Conservation (phyloP, 805 yeast species). For the Cephaloascus fragrans region DNA sequence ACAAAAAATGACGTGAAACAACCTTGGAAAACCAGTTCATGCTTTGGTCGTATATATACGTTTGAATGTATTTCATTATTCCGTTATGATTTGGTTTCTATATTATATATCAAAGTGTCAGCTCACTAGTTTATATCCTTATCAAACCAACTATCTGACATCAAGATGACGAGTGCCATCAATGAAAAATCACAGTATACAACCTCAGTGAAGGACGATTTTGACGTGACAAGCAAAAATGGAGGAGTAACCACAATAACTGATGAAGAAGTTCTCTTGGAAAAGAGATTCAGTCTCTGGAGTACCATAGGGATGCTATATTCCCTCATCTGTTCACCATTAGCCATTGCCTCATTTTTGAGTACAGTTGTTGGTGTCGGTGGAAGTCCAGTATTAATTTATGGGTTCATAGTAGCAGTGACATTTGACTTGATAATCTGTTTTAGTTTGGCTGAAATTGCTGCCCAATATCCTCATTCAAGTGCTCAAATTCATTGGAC, state of each 20-base stretch:
- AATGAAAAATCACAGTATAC: not conserved
- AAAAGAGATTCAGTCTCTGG: constrained; percentile 1
- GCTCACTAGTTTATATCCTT: no score
- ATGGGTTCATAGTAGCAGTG: constrained; percentile 15
- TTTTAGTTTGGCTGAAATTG: constrained; percentile 17
- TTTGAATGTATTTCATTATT: no score
- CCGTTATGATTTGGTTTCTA: no score
- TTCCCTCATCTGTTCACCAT: not conserved
- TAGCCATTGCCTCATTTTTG: not conserved
- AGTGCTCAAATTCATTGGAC: constrained; percentile 26
- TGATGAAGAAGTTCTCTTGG: constrained; percentile 31
- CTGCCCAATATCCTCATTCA: constrained; percentile 21
- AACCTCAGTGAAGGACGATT: not conserved
- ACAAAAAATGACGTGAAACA: no score
- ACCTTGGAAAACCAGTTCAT: no score
- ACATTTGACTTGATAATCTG: constrained; percentile 13
- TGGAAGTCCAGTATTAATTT: constrained; percentile 14
- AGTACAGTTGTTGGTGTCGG: constrained; percentile 19
- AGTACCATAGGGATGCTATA: not conserved
- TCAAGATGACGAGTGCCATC: no score
- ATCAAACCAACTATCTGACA: no score
- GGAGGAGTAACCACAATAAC: constrained; percentile 14
- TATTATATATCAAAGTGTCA: no score
- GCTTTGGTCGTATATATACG: no score
- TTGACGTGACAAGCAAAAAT: not conserved